These are phyloP conservation scores for Thraustochytrium sp. DNA, from an alignment of 352 stramenopile species.

Conservation along the genomic window DNA sequence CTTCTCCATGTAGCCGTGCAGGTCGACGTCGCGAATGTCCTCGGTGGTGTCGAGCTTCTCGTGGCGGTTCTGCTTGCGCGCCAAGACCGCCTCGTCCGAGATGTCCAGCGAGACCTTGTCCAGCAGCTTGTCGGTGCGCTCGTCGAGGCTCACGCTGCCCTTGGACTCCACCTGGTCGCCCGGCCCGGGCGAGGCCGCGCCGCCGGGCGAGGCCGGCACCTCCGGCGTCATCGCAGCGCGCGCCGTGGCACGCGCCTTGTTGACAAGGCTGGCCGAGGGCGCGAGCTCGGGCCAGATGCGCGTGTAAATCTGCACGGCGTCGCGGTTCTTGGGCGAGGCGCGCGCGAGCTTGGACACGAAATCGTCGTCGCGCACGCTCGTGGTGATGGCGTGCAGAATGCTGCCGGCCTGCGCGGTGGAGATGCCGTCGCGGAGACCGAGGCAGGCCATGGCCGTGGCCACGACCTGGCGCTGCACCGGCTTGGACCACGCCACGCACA, in stretches of 20 bases:
- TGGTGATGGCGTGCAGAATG: conserved; percentile 21
- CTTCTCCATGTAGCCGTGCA: conserved; percentile 41
- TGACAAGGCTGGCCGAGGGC: neutral
- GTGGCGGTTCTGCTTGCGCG: conserved; percentile 5
- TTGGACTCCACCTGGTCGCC: neutral
- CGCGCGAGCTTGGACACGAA: neutral
- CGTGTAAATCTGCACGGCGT: neutral
- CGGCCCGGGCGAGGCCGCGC: too few relatives aligned
- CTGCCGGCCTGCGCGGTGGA: neutral
- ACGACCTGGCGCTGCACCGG: neutral
- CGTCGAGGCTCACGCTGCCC: neutral
- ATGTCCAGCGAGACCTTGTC: conserved; percentile 23
- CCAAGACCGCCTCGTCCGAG: conserved; percentile 10
- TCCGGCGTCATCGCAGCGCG: neutral
- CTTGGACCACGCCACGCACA: neutral
- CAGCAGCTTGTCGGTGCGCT: neutral
- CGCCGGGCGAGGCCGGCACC: neutral
- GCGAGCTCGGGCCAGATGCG: conserved; percentile 12
- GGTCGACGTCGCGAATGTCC: conserved; percentile 39
- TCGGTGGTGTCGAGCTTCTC: conserved; percentile 32
- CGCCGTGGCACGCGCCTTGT: neutral
- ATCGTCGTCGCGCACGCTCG: neutral
- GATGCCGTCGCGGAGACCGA: conserved; percentile 13
- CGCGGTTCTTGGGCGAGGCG: neutral
- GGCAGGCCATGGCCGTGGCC: conserved; percentile 28